Evolutionary conservation across 352 stramenopile genomes (phyloP).

Genomic region (Phytophthora pini): DNA sequence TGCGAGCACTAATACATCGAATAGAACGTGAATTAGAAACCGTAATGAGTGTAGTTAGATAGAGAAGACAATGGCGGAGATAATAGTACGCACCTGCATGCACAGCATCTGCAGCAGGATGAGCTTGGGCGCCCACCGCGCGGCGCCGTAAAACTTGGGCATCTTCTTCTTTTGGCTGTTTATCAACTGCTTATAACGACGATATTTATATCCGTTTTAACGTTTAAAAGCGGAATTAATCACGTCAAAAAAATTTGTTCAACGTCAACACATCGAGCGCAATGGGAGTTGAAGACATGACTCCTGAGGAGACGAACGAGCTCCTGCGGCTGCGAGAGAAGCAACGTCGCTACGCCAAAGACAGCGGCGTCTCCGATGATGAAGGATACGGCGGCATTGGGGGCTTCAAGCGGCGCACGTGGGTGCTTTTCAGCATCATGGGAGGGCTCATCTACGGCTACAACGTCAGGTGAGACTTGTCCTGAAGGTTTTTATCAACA

Average conservation of each 20-base stretch:
- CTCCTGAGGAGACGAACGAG: slow-evolving; percentile 64
- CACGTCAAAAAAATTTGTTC: neutral
- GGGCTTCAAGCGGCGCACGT: slow-evolving; percentile 57
- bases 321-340: slow-evolving; percentile 60
- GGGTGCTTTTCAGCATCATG: slow-evolving; percentile 83
- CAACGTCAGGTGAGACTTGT: slow-evolving; percentile 56
- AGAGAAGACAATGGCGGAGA: neutral
- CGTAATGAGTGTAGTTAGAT: neutral
- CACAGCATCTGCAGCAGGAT: slow-evolving; percentile 89
- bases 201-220: neutral
- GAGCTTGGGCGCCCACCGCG: slow-evolving; percentile 87
- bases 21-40: neutral
- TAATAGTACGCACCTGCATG: slow-evolving; percentile 69
- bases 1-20: slow-evolving; percentile 66
- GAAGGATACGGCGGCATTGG: slow-evolving; percentile 20
- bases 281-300: slow-evolving; percentile 31
- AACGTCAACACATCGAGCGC: slow-evolving; percentile 16
- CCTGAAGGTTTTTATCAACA: too few relatives aligned
- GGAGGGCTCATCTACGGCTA: slow-evolving; percentile 90
- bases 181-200: slow-evolving; percentile 2
- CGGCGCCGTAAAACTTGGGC: slow-evolving; percentile 85
- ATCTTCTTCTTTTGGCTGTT: slow-evolving; percentile 41
- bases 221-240: too few relatives aligned
- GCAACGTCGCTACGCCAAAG: slow-evolving; percentile 18
- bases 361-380: neutral